Conservation (phyloP, 176 grass and related monocot genomes). For the Rhynchospora breviuscula region DNA sequence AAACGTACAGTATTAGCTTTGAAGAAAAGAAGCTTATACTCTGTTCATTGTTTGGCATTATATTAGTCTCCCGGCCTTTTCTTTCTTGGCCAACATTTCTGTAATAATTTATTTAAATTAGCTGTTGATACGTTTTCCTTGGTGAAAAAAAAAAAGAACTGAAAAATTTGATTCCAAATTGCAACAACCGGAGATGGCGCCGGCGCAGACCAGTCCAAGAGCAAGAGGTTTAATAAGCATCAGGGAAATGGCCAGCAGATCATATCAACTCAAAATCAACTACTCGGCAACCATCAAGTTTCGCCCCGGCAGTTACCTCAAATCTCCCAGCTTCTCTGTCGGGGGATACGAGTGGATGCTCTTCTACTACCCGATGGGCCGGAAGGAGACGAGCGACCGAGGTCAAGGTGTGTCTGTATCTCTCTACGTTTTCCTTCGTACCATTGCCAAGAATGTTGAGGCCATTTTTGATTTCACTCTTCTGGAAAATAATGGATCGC, state of each 20-base stretch:
- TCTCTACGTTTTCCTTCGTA: not conserved
- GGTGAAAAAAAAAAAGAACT: no score
- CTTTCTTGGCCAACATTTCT: not conserved
- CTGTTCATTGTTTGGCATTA: not conserved
- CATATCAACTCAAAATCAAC: slow-evolving; percentile 10
- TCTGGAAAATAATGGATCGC: not conserved
- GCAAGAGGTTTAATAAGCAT: not conserved
- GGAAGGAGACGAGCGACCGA: not conserved
- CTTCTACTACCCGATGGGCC: slow-evolving; percentile 5
- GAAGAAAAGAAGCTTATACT: not conserved
- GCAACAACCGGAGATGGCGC: not conserved
- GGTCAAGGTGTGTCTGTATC: not conserved
- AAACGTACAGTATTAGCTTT: not conserved
- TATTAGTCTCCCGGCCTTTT: not conserved
- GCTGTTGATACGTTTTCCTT: not conserved
- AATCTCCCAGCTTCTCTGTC: not conserved
- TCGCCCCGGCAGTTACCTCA: not conserved
- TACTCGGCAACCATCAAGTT: not conserved
- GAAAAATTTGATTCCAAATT: not conserved
- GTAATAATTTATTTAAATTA: not conserved
- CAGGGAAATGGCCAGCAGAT: not conserved
- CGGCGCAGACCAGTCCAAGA: not conserved
- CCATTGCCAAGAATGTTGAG: not conserved
- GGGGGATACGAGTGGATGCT: not conserved
- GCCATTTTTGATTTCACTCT: slow-evolving; percentile 9